Evolutionary conservation across 176 grass and related monocot species (phyloP).

Genomic region (Musa itinerans): DNA sequence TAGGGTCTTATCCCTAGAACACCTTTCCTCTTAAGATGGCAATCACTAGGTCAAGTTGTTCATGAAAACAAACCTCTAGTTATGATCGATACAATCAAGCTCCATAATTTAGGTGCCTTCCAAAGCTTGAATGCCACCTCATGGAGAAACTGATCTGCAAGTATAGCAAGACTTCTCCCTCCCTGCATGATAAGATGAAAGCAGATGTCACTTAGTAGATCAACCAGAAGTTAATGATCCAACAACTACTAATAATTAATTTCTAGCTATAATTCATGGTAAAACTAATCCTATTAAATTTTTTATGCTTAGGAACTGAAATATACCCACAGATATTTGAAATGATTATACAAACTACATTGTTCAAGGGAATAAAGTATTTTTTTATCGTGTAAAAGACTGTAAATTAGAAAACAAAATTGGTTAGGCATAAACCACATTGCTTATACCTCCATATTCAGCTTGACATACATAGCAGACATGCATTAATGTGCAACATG

Average conservation of each 20-base stretch:
- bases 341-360: neutral
- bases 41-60: neutral
- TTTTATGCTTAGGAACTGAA: neutral
- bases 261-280: too few relatives aligned
- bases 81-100: conserved; percentile 23
- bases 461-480: neutral
- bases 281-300: neutral
- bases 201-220: conserved; percentile 4
- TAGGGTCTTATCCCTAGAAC: neutral
- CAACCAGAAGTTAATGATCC: too few relatives aligned
- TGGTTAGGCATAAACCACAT: too few relatives aligned
- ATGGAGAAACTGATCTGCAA: conserved; percentile 66
- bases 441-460: too few relatives aligned
- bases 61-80: neutral
- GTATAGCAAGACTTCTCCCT: conserved; percentile 58
- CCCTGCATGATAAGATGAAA: conserved; percentile 27
- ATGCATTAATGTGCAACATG: neutral
- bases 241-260: too few relatives aligned
- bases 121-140: conserved; percentile 95
- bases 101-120: conserved; percentile 93
- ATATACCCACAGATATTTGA: neutral
- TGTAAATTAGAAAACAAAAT: neutral
- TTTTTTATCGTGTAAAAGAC: neutral
- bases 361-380: neutral
- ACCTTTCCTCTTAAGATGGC: neutral